Conservation (phyloP, 768 basidiomycete species). For the Paxillus ammoniavirescens region DNA sequence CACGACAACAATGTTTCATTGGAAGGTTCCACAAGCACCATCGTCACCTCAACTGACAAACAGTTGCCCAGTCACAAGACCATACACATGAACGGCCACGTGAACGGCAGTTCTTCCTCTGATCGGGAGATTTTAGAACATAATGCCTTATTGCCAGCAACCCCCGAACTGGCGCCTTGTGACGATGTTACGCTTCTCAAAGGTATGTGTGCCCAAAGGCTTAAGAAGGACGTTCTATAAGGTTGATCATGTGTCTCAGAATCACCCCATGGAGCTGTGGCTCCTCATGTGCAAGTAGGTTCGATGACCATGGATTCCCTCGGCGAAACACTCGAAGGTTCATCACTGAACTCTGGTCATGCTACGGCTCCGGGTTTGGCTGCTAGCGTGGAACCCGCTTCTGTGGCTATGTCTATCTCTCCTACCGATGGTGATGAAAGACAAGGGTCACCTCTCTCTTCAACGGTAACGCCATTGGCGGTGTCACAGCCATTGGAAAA, state of each 20-base stretch:
- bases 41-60: constrained; percentile 11
- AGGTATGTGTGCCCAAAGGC: constrained; percentile 14
- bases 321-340: constrained; percentile 5
- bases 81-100: constrained; percentile 20
- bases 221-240: neutral
- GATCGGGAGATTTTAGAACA: constrained; percentile 13
- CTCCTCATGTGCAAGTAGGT: constrained; percentile 12
- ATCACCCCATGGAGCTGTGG: constrained; percentile 6
- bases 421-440: constrained; percentile 6
- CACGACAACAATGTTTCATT: constrained; percentile 10
- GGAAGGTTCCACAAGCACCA: constrained; percentile 17
- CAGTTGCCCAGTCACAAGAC: constrained; percentile 23
- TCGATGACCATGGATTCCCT: constrained; percentile 4
- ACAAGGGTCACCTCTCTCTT: constrained; percentile 9
- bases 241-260: constrained; percentile 18
- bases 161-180: constrained; percentile 7
- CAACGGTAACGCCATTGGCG: constrained; percentile 12
- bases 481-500: constrained; percentile 14
- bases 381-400: constrained; percentile 9
- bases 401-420: constrained; percentile 8
- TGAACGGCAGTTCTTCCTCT: constrained; percentile 16
- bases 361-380: constrained; percentile 2
- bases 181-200: constrained; percentile 4
- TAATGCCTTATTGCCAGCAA: constrained; percentile 9
- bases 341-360: constrained; percentile 4